Conservation (phyloP, 148 eudicot genomes). For the Rhododendron vialii region DNA sequence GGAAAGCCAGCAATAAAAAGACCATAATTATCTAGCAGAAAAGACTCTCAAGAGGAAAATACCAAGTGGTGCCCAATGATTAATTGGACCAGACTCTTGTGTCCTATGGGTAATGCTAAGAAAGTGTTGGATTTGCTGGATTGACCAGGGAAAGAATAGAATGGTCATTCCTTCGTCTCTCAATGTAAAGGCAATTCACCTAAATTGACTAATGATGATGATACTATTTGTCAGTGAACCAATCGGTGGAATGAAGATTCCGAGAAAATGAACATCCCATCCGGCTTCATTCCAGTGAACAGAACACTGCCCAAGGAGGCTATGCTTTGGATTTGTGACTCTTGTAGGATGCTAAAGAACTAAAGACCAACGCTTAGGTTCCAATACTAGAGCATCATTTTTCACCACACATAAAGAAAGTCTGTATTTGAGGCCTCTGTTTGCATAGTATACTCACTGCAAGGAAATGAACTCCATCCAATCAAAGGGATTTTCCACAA, state of each 20-base stretch:
- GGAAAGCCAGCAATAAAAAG: slow-evolving; percentile 1
- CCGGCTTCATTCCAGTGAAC: background rate
- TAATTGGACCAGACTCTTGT: background rate
- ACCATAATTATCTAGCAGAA: slow-evolving; percentile 1
- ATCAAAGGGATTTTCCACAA: slow-evolving; percentile 74
- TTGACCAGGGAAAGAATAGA: background rate
- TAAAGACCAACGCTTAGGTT: background rate
- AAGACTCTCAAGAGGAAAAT: background rate
- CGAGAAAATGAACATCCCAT: background rate
- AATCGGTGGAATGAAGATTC: background rate
- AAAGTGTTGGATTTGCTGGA: background rate
- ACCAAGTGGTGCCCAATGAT: background rate
- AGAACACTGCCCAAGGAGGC: background rate
- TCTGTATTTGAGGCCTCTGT: background rate
- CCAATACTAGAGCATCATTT: background rate
- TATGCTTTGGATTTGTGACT: background rate
- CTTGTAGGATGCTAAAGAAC: background rate
- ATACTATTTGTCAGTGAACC: background rate
- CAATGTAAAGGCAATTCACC: background rate
- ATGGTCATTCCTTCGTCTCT: background rate
- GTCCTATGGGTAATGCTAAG: background rate
- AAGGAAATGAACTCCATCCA: slow-evolving; percentile 92
- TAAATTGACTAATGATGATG: background rate
- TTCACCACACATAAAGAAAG: background rate
- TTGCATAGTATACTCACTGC: slow-evolving; percentile 41